These are phyloP conservation scores for Meripilus lineatus DNA, from an alignment of 1,284 basidiomycete species.

Conservation along the genomic window DNA sequence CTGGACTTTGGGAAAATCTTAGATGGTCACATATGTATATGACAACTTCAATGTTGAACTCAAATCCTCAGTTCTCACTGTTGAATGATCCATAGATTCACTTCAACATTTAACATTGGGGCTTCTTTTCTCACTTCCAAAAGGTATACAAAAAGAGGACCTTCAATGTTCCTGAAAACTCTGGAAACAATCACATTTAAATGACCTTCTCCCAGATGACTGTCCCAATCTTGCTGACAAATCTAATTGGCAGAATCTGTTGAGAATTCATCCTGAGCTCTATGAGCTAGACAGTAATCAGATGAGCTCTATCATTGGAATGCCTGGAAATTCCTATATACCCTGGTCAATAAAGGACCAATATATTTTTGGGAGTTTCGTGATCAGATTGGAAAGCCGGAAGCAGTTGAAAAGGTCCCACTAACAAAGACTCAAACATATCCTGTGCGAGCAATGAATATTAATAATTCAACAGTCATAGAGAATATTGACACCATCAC, in stretches of 20 bases:
- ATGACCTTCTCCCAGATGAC: background rate
- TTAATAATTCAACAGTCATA: slow-evolving; percentile 3
- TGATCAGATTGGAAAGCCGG: background rate
- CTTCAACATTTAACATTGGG: background rate
- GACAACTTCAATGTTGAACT: slow-evolving; percentile 2
- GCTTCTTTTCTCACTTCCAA: background rate
- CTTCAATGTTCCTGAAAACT: background rate
- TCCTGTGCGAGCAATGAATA: slow-evolving; percentile 4
- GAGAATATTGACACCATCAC: slow-evolving; percentile 1
- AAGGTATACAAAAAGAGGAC: background rate
- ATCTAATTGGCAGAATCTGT: background rate
- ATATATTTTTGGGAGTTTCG: background rate
- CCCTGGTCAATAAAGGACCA: slow-evolving; percentile 5
- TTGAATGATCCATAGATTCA: background rate
- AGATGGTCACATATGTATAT: slow-evolving; percentile 2
- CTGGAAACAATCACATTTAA: background rate
- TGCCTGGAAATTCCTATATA: slow-evolving; percentile 4
- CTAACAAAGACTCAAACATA: background rate
- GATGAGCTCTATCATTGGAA: background rate
- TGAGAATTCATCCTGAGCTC: background rate
- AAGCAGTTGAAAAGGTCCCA: background rate
- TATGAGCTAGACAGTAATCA: too few relatives aligned
- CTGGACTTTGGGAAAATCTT: too few relatives aligned
- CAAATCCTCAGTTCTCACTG: background rate
- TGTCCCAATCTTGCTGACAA: background rate